A percentile compares a stretch with the other conserved stretches of the same genome.
Evolutionary conservation across 306 rosid species (phyloP).

Genomic region (Lathyrus sativus): DNA sequence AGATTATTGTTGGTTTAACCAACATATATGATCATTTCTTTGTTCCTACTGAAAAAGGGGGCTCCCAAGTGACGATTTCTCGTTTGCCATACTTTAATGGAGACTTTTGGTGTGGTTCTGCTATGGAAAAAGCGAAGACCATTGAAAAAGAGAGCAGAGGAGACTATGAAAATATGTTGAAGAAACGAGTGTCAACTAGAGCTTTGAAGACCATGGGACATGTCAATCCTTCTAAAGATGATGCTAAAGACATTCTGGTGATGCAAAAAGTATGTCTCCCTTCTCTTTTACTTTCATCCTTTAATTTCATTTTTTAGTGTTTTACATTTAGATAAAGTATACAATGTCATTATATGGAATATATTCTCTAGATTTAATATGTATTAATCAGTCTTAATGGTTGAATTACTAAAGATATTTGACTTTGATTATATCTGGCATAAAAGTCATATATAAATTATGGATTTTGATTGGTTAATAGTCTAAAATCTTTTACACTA

Average conservation of each 20-base stretch:
- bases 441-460: no score
- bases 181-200: conserved; percentile 39
- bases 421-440: no score
- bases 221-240: conserved; percentile 44
- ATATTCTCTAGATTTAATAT: no score
- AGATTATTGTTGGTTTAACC: conserved; percentile 51
- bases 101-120: conserved; percentile 56
- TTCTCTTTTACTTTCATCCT: conserved; percentile 15
- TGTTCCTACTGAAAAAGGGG: conserved; percentile 36
- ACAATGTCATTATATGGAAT: background rate
- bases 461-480: no score
- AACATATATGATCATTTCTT: conserved; percentile 65
- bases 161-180: conserved; percentile 28
- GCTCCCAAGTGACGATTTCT: conserved; percentile 58
- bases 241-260: conserved; percentile 56
- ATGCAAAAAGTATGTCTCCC: conserved; percentile 54
- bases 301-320: background rate
- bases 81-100: conserved; percentile 77
- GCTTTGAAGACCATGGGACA: conserved; percentile 61
- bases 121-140: conserved; percentile 43
- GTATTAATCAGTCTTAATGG: no score
- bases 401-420: no score
- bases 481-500: background rate
- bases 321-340: background rate
- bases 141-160: conserved; percentile 41